Conservation (phyloP, 352 stramenopile species). For the Globisporangium solare region DNA sequence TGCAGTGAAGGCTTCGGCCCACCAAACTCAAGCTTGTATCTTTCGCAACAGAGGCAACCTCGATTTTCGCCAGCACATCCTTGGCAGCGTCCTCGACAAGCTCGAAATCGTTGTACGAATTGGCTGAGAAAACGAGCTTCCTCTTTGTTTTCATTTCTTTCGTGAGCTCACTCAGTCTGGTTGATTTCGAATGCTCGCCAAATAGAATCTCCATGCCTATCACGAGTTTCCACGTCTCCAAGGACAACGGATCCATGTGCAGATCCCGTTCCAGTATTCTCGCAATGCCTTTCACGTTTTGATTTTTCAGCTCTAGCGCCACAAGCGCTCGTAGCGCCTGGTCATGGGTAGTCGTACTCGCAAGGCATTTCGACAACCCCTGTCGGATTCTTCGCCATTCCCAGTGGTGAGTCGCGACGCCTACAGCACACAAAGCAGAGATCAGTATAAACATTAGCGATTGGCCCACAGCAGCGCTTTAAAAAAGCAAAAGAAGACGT, state of each 20-base stretch:
- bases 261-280: constrained; percentile 29
- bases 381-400: constrained; percentile 38
- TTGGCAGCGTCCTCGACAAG: constrained; percentile 19
- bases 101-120: constrained; percentile 9
- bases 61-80: neutral
- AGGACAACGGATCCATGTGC: constrained; percentile 25
- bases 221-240: constrained; percentile 46
- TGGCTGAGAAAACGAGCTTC: constrained; percentile 23
- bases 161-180: constrained; percentile 22
- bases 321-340: constrained; percentile 34
- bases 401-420: constrained; percentile 37
- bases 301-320: constrained; percentile 29
- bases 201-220: constrained; percentile 54
- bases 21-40: constrained; percentile 1
- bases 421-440: constrained; percentile 11
- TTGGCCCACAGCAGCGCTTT: neutral
- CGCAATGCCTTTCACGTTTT: constrained; percentile 39
- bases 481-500: neutral
- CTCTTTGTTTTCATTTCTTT: constrained; percentile 26
- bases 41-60: neutral
- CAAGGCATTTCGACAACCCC: constrained; percentile 28
- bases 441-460: neutral
- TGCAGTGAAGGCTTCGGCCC: constrained; percentile 9
- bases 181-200: constrained; percentile 18
- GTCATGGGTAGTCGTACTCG: constrained; percentile 24